Base-by-base conservation (phyloP, 441 rosid genomes). In the Pelargonium cotyledonis region DNA sequence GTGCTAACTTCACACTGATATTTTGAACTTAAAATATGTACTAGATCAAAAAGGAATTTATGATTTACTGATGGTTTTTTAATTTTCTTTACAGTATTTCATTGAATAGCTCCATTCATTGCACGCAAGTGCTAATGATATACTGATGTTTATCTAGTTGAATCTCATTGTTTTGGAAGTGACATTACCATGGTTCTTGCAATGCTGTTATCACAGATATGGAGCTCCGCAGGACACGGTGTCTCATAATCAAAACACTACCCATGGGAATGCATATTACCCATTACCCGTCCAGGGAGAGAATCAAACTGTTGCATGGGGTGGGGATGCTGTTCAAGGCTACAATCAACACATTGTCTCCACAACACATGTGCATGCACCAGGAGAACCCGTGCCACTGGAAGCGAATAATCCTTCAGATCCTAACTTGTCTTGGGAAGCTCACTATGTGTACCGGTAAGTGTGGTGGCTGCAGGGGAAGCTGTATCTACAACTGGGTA, bases 201-300 rank as follows among this genome's bases (percentile, higher is more conserved):
- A 2, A 65, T 65, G 38, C 63, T 58, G 58, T 63, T 65, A 69
- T 74, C 70, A 66, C 78, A 83, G 84, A 43, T 75, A 77, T 74
- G 80, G 70, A 63, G 67, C 67, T 31, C 65, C 15, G n/a, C 70
- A 70, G 72, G 78, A 66, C 40, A 23, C 62, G 62, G 74, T 16
- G 6, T 55, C 62, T 67, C 44, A 23, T 18, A 6, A 64, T 63
- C 70, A 66, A 44, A 60, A 63, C 43, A 63, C 15, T 61, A 75
- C 70, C 67, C 67, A 61, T 1, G 76, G 74, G 49, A 79, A 73
- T 31, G 71, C 23, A 15, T 55, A 76, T 63, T 70, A 80, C 23
- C 72, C 69, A 66, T 41, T 46, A 46, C 64, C 75, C 66, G 68
- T 68, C 74, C 68, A 74, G 46, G 12, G 72, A 44, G 75, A 75